Evolutionary conservation across 352 stramenopile species (phyloP).

Genomic region (Thraustotheca clavata): DNA sequence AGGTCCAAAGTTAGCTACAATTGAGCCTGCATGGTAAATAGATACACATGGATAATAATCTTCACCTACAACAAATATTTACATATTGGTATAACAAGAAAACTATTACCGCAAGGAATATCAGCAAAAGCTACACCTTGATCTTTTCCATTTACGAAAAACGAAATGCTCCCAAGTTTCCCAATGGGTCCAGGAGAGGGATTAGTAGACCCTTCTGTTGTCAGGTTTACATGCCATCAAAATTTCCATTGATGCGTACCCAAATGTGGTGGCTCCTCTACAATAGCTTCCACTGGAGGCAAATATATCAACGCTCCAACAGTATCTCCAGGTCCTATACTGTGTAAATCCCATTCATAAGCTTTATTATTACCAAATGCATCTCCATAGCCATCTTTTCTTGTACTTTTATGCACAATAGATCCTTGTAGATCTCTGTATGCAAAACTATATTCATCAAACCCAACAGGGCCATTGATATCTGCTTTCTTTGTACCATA

Average conservation of each 20-base stretch:
- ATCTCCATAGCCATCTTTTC: constrained; percentile 5
- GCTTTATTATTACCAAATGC: constrained; percentile 10
- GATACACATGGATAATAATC: constrained; percentile 13
- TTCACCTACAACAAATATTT: neutral
- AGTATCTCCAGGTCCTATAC: constrained; percentile 1
- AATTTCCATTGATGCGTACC: no score
- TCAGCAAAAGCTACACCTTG: constrained; percentile 16
- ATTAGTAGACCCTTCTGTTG: no score
- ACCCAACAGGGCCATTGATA: constrained; percentile 16
- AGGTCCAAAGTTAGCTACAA: constrained; percentile 10
- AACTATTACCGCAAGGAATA: constrained; percentile 1
- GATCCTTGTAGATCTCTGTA: constrained; percentile 12
- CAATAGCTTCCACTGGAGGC: neutral
- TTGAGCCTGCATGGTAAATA: constrained; percentile 2
- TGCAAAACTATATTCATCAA: constrained; percentile 19
- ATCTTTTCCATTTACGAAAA: constrained; percentile 19
- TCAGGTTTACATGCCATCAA: no score
- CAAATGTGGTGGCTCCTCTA: neutral
- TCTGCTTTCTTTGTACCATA: constrained; percentile 18
- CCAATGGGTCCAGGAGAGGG: no score
- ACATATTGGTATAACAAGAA: neutral
- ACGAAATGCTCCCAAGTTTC: constrained; percentile 10
- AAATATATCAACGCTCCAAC: constrained; percentile 9
- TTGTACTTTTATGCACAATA: constrained; percentile 8
- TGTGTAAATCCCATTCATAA: neutral